Conservation (phyloP, 169 alveolate genomes). For the Plasmodium gaboni region DNA sequence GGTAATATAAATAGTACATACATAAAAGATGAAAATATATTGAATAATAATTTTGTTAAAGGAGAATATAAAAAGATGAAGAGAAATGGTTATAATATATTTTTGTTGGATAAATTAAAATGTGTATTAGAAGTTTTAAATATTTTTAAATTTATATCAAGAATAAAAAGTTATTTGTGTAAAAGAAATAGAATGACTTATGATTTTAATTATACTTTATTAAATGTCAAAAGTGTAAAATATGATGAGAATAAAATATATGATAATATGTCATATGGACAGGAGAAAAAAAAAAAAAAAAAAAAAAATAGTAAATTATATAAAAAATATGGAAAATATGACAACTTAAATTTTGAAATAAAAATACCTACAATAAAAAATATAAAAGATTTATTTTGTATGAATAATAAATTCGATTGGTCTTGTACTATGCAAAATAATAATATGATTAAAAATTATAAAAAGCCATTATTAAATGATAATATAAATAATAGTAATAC, state of each 20-base stretch:
- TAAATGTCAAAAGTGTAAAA: constrained; percentile 11
- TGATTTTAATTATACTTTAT: constrained; percentile 30
- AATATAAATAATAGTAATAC: no score
- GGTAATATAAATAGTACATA: no score
- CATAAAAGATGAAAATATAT: no score
- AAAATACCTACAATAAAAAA: constrained; percentile 12
- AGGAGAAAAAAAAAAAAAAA: constrained; percentile 11
- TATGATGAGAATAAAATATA: constrained; percentile 11
- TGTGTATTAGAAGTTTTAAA: constrained; percentile 9
- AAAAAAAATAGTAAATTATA: background rate
- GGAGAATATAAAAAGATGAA: background rate
- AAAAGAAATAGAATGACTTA: constrained; percentile 18
- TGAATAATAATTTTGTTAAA: background rate
- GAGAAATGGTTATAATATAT: background rate
- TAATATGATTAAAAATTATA: no score
- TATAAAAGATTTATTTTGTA: constrained; percentile 13
- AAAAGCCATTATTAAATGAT: no score
- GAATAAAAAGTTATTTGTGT: constrained; percentile 9
- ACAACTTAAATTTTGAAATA: constrained; percentile 18
- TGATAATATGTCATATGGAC: constrained; percentile 8
- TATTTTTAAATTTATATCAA: constrained; percentile 26
- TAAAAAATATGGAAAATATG: constrained; percentile 4
- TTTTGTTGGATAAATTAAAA: constrained; percentile 11
- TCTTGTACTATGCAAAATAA: no score
- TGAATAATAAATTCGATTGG: background rate